Conservation (phyloP, 1,139 yeast genomes). For the Meyerozyma sp. region DNA sequence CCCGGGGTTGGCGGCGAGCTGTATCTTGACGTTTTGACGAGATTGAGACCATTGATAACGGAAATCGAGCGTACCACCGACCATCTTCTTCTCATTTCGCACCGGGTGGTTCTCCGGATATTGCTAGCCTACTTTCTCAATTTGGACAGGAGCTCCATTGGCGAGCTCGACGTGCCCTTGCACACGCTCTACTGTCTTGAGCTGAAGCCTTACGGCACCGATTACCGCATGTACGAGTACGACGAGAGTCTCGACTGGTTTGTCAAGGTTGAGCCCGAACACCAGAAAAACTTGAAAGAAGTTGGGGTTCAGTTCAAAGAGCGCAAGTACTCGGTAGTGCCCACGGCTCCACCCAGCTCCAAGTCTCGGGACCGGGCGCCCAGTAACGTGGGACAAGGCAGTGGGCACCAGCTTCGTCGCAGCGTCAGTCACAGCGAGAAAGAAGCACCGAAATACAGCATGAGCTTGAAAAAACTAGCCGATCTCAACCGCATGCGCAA, state of each 20-base stretch:
- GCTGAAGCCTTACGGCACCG: slow-evolving; percentile 92
- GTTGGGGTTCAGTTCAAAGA: slow-evolving; percentile 64
- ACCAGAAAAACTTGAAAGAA: slow-evolving; percentile 54
- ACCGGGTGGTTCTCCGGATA: slow-evolving; percentile 86
- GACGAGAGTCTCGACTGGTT: slow-evolving; percentile 79
- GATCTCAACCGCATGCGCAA: slow-evolving; percentile 18
- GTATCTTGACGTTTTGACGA: slow-evolving; percentile 84
- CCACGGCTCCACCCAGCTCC: slow-evolving; percentile 58
- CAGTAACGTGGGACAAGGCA: slow-evolving; percentile 3
- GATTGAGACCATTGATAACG: slow-evolving; percentile 84
- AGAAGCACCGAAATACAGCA: slow-evolving; percentile 7
- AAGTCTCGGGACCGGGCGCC: slow-evolving; percentile 1
- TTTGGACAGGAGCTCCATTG: slow-evolving; percentile 74
- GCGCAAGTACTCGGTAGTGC: slow-evolving; percentile 65
- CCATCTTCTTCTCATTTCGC: slow-evolving; percentile 77
- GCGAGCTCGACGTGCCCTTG: slow-evolving; percentile 87
- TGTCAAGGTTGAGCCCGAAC: slow-evolving; percentile 64
- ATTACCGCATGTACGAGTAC: slow-evolving; percentile 84
- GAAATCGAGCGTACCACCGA: slow-evolving; percentile 91
- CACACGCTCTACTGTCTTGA: slow-evolving; percentile 88
- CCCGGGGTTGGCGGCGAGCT: slow-evolving; percentile 99
- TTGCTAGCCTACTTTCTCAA: slow-evolving; percentile 85
- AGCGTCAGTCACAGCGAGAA: slow-evolving; percentile 14
- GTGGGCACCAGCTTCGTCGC: slow-evolving; percentile 8
- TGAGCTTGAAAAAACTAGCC: slow-evolving; percentile 15